Base-by-base conservation (phyloP, 805 yeast genomes). In the Lipomyces spencermartinsiae region DNA sequence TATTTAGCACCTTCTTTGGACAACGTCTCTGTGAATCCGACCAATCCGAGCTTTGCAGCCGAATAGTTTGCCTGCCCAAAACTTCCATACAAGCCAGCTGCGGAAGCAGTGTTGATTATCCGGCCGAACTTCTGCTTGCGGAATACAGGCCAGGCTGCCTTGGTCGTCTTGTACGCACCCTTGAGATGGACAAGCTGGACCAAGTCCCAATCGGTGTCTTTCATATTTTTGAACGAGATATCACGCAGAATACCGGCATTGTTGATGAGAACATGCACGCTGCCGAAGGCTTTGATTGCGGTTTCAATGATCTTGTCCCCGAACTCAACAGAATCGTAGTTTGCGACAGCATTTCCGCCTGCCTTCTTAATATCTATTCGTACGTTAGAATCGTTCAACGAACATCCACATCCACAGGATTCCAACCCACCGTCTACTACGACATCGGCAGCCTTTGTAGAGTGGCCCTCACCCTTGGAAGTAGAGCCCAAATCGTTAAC, bases 11-110 rank as follows among this genome's bases (percentile, higher is more conserved):
- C 99, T 81, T 94, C 99, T 81, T 92, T 93, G 33, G 98, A 97
- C 76, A 93, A 85, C 8, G 98, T 93, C 80, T 94, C 97, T 59
- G 97, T 90, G 74, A 94, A 87, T 10, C 98, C 98, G 65, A 94
- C 91, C 63, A 93, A 82, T 19, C 91, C 98, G 70, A 91, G 82
- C 80, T 94, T 94, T 29, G 97, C 98, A 35, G 97, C 93, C 0
- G 97, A 88, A 81, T 94, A 94, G 81, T 94, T 94, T 54, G 97
- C 87, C 81, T 94, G 99, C 61, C 99, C 99, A 80, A 93, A 94
- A 81, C 93, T 93, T 70, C 99, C 99, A 78, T 90, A 94, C 72
- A 94, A 84, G 29, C 99, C 99, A 46, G 98, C 98, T 3, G 98
- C 97, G 3, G 97, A 93, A 34, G 97, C 88, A n/a, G 98, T 93